phyloP scores from a whole-genome alignment of 2,329 filamentous ascomycete species.

The Herpotrichia juniperi region DNA sequence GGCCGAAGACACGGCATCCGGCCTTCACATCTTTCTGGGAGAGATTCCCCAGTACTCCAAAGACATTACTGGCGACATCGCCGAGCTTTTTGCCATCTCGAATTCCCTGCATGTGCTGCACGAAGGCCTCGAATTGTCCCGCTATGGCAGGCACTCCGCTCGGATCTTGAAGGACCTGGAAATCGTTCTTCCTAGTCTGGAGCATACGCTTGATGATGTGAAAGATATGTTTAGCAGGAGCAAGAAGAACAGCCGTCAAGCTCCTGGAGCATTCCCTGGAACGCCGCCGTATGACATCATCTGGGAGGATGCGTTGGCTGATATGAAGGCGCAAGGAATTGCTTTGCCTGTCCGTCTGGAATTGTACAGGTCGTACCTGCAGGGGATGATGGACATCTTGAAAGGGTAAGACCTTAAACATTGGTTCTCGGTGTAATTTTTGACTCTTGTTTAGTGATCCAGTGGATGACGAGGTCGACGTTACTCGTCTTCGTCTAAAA shows the following conservation, averaged over 20 bases:
- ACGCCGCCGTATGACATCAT: conserved; percentile 53
- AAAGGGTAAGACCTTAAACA: conserved; percentile 49
- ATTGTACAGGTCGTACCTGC: conserved; percentile 57
- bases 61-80: conserved; percentile 60
- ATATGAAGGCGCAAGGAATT: conserved; percentile 55
- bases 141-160: conserved; percentile 40
- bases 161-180: conserved; percentile 56
- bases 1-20: conserved; percentile 60
- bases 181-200: conserved; percentile 55
- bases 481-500: conserved; percentile 31
- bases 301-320: conserved; percentile 57
- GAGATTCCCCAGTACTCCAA: conserved; percentile 58
- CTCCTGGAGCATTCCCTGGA: conserved; percentile 44
- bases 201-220: conserved; percentile 59
- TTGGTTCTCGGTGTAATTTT: conserved; percentile 5
- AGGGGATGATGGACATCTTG: conserved; percentile 50
- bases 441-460: conserved; percentile 31
- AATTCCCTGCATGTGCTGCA: conserved; percentile 57
- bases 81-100: conserved; percentile 61
- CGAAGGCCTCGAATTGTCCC: conserved; percentile 48
- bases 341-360: conserved; percentile 55
- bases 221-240: conserved; percentile 48
- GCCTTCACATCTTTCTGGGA: conserved; percentile 56
- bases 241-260: conserved; percentile 29
- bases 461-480: conserved; percentile 35